Evolutionary conservation across 495 filamentous ascomycete species (phyloP).

Genomic region (Cercophora newfieldiana): DNA sequence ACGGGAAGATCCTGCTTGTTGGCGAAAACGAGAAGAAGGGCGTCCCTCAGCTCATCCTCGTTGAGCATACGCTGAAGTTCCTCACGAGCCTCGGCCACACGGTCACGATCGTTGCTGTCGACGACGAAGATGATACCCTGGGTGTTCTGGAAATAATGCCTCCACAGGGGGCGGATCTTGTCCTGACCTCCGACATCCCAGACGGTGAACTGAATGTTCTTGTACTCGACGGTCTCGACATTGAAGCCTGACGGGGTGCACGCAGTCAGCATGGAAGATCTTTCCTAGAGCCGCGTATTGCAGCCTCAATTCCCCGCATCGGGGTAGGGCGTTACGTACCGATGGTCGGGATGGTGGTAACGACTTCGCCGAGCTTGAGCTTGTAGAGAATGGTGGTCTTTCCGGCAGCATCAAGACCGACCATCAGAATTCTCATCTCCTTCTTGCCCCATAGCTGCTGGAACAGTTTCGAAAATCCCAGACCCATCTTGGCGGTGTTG

Average conservation of each 20-base stretch:
- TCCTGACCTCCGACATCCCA: conserved; percentile 99
- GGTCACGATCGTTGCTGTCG: conserved; percentile 99
- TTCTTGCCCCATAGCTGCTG: conserved; percentile 97
- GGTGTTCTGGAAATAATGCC: conserved; percentile 99
- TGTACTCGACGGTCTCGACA: conserved; percentile 99
- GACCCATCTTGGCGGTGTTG: conserved; percentile 37
- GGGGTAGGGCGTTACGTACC: conserved; percentile 62
- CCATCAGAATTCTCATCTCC: conserved; percentile 99
- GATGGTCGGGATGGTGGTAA: conserved; percentile 99
- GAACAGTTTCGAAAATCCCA: conserved; percentile 47
- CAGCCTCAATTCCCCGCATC: conserved; percentile 6
- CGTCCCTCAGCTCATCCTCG: conserved; percentile 98
- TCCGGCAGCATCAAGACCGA: conserved; percentile 97
- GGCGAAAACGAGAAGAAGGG: conserved; percentile 95
- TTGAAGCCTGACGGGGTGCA: conserved; percentile 75
- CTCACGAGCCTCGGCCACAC: conserved; percentile 97
- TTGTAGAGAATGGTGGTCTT: conserved; percentile 99
- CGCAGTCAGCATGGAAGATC: conserved; percentile 31
- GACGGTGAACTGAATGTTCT: conserved; percentile 99
- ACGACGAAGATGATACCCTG: conserved; percentile 99
- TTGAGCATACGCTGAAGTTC: conserved; percentile 99
- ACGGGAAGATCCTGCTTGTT: conserved; percentile 99
- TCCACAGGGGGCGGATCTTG: conserved; percentile 99
- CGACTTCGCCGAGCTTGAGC: conserved; percentile 99
- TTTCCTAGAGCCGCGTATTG: neutral